Percentiles rank a stretch among this genome's conserved stretches.
Evolutionary conservation across 176 grass and related monocot genomes (phyloP).

Genomic region (Carex littledalei): DNA sequence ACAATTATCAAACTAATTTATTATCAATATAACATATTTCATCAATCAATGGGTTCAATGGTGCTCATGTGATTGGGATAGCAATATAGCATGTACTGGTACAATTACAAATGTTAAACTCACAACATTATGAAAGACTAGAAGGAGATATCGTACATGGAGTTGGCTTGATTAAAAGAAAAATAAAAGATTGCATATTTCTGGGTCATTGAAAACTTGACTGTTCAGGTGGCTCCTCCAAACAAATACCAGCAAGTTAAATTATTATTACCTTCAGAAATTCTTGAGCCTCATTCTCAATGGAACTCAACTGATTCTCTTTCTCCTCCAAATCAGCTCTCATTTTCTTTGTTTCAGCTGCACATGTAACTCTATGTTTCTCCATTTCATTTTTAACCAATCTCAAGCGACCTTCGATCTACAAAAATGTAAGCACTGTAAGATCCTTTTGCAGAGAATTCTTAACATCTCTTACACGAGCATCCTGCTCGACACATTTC

Average conservation of each 20-base stretch:
- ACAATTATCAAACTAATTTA: not conserved
- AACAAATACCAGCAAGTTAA: not conserved
- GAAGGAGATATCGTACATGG: not conserved
- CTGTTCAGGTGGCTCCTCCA: not conserved
- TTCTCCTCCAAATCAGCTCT: conserved; percentile 40
- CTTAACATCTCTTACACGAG: not conserved
- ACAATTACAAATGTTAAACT: not conserved
- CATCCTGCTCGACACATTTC: not conserved
- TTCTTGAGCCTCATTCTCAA: conserved; percentile 48
- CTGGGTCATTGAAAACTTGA: not conserved
- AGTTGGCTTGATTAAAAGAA: not conserved
- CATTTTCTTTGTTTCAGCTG: conserved; percentile 37
- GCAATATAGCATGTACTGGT: not conserved
- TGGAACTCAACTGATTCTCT: conserved; percentile 28
- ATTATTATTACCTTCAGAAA: conserved; percentile 47
- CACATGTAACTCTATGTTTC: conserved; percentile 39
- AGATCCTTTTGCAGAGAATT: not conserved
- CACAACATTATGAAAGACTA: not conserved
- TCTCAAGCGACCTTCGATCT: conserved; percentile 38
- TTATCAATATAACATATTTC: not conserved
- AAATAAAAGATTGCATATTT: not conserved
- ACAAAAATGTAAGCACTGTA: not conserved
- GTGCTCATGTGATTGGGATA: not conserved
- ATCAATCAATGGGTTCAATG: not conserved
- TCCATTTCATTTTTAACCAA: conserved; percentile 38